Evolutionary conservation across 345 rosid species (phyloP), one percentile per base, ranked within the genome.

Genomic region (Populus simonii): DNA sequence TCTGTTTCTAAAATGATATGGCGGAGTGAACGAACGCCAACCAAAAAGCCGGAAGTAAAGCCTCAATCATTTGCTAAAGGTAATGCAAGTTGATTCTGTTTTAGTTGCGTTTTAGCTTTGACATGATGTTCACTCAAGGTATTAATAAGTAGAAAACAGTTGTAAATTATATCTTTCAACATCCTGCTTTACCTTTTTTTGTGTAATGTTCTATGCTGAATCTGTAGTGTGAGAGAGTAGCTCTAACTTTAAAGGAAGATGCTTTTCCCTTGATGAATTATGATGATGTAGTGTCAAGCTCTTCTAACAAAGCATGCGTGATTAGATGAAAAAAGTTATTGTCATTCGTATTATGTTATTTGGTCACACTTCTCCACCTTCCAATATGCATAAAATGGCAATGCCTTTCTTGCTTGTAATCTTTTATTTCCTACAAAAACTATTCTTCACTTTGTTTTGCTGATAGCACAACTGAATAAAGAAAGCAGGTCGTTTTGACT

Each of bases 41-140:
- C 80, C 49, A 86, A 80, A 78, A 88, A 88, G 63, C 72, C 90
- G 75, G 97, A 93, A 86, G 86, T 84, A 65, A 91, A 90, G 84
- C 85, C 92, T 71, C 98, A 92, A 80, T 75, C 98, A 33, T 96
- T 96, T 81, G 97, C 99, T 75, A 86, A 87, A 88, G 97, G 99
- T 96, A 82, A 59, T 47, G 49, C 36, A 43, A 31, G 73, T 39
- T 43, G 53, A 20, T 57, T 33, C 36, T 23, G 36, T 76, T 25
- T 33, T 33, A 47, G 29, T 45, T 75, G 16, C 11, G 31, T 67
- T 59, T n/a, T 41, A 18, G 55, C 35, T 49, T 43, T 35, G 10
- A 23, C 2, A 36, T 75, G 51, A 23, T 1, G 43, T 61, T 62
- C 12, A 8, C 25, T 66, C 53, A 12, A 17, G 49, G 45, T 61